Evolutionary conservation across 352 stramenopile genomes (phyloP).

Genomic region (Phytophthora syringae): DNA sequence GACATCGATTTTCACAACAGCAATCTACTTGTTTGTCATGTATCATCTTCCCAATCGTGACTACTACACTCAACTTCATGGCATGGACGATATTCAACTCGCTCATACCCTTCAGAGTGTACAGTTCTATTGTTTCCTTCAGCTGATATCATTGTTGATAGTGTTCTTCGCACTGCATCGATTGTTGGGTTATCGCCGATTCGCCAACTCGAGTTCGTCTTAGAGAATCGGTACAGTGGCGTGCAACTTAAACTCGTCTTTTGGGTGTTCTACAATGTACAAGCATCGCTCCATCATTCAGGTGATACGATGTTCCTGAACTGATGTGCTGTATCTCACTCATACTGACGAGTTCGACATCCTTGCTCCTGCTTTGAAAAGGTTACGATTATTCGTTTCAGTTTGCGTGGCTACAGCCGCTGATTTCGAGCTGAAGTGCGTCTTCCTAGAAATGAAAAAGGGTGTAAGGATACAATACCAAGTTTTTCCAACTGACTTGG

Average conservation of each 20-base stretch:
- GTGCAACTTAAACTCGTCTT: neutral
- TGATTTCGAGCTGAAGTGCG: neutral
- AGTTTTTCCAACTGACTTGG: too few species aligned
- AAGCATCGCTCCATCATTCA: neutral
- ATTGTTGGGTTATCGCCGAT: neutral
- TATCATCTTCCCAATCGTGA: neutral
- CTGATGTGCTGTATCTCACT: neutral
- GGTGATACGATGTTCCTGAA: neutral
- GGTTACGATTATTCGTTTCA: slow-evolving; percentile 13
- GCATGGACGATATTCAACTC: neutral
- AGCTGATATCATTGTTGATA: neutral
- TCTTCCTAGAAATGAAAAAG: neutral
- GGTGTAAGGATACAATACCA: neutral
- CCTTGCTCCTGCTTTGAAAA: neutral
- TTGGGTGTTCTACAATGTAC: neutral
- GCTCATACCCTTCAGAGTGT: neutral
- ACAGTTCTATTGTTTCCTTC: neutral
- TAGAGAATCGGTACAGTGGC: neutral
- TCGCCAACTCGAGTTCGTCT: neutral
- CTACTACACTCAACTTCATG: neutral
- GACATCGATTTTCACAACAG: neutral
- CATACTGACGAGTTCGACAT: neutral
- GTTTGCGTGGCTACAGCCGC: neutral
- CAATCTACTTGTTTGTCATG: neutral
- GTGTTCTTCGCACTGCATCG: neutral